A percentile compares a stretch with the other conserved stretches of the same genome.
Conservation (phyloP, 2,329 filamentous ascomycete species). For the Stromatinia cepivora region DNA sequence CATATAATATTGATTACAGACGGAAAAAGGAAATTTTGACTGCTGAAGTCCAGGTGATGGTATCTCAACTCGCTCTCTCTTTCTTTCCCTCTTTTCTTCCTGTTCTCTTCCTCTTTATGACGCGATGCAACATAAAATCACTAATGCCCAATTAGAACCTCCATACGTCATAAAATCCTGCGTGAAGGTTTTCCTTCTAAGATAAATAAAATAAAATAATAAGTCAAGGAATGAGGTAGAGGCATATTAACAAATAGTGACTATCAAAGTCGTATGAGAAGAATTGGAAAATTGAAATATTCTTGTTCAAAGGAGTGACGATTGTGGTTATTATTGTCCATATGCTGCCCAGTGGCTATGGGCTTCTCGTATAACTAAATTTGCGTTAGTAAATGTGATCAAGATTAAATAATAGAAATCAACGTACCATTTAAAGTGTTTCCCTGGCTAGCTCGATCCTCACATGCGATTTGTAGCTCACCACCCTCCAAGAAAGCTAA, state of each 20-base stretch:
- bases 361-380: constrained; percentile 36
- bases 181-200: constrained; percentile 13
- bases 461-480: constrained; percentile 64
- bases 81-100: background rate
- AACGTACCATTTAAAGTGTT: constrained; percentile 49
- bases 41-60: constrained; percentile 19
- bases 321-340: constrained; percentile 29
- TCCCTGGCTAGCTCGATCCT: constrained; percentile 59
- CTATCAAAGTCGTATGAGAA: constrained; percentile 15
- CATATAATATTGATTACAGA: constrained; percentile 19
- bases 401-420: background rate
- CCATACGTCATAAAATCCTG: constrained; percentile 21
- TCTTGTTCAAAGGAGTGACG: constrained; percentile 13
- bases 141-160: constrained; percentile 1
- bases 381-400: constrained; percentile 24
- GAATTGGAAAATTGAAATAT: background rate
- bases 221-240: constrained; percentile 8
- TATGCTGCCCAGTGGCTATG: constrained; percentile 36
- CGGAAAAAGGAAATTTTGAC: constrained; percentile 12
- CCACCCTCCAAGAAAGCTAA: constrained; percentile 62
- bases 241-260: constrained; percentile 19
- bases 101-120: background rate
- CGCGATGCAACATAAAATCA: constrained; percentile 10
- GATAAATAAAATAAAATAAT: background rate
- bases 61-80: constrained; percentile 10